These are phyloP conservation scores for Hypoxylon rickii DNA, from an alignment of 495 filamentous ascomycete genomes.

Conservation along the genomic window DNA sequence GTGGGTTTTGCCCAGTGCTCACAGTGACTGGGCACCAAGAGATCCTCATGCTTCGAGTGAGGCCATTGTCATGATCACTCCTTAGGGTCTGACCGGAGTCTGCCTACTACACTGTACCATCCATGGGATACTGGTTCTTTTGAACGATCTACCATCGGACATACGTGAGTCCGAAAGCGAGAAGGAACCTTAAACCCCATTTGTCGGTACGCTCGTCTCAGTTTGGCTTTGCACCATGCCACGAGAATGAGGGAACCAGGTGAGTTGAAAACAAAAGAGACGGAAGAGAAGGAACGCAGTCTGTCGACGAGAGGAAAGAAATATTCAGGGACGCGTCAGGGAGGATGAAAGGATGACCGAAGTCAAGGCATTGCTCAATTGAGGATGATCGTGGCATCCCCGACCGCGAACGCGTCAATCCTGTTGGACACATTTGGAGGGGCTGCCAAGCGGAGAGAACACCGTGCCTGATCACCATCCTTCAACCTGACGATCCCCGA, in stretches of 20 bases:
- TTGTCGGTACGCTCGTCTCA: too few species aligned
- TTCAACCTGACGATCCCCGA: slow-evolving; percentile 17
- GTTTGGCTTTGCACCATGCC: too few species aligned
- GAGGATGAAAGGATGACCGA: slow-evolving; percentile 1
- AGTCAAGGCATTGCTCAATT: slow-evolving; percentile 2
- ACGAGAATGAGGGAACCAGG: slow-evolving; percentile 2
- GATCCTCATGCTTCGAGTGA: slow-evolving; percentile 21
- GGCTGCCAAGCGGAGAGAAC: slow-evolving; percentile 11
- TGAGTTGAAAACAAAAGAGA: slow-evolving; percentile 8
- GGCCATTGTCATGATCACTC: slow-evolving; percentile 7
- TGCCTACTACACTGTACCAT: too few species aligned
- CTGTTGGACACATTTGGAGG: slow-evolving; percentile 7
- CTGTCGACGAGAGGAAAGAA: slow-evolving; percentile 1
- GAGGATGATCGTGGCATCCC: slow-evolving; percentile 2
- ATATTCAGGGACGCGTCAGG: slow-evolving; percentile 1
- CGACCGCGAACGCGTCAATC: slow-evolving; percentile 10
- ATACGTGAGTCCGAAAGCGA: background rate
- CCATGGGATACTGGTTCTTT: too few species aligned
- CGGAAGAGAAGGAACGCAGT: slow-evolving; percentile 2
- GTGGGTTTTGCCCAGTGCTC: too few species aligned
- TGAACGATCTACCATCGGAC: background rate
- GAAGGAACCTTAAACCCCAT: too few species aligned
- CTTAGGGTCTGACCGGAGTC: background rate
- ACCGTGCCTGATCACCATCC: slow-evolving; percentile 1
- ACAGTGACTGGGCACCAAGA: too few species aligned